Conservation (phyloP, 208 protist genomes). For the Naegleria lovaniensis region DNA sequence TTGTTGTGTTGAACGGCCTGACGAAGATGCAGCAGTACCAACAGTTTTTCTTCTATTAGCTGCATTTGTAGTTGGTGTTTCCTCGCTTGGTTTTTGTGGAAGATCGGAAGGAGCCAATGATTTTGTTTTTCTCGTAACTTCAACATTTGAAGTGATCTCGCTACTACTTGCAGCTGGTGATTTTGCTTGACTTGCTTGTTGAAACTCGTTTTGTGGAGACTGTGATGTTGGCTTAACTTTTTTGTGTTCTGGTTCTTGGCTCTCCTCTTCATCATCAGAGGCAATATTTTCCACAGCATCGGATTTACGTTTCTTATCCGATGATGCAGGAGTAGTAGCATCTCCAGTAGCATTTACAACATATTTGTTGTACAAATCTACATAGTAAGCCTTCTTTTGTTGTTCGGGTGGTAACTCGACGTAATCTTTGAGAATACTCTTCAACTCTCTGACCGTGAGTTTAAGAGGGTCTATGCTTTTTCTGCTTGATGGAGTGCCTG, state of each 20-base stretch:
- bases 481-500: too few relatives aligned
- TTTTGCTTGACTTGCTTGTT: neutral
- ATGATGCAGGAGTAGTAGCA: neutral
- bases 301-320: neutral
- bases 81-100: too few relatives aligned
- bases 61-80: neutral
- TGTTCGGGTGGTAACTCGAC: neutral
- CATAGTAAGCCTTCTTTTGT: neutral
- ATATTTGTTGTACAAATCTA: neutral
- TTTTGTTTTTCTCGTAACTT: neutral
- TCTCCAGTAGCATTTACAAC: neutral
- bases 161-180: neutral
- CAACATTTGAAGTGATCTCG: neutral
- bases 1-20: neutral
- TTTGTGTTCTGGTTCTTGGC: neutral
- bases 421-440: neutral
- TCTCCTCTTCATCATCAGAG: neutral
- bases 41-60: neutral
- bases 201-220: neutral
- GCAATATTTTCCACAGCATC: neutral
- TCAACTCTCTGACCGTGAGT: neutral
- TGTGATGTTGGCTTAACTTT: neutral
- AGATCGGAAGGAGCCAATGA: neutral
- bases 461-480: neutral
- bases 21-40: neutral